Evolutionary conservation across 2,329 filamentous ascomycete genomes (phyloP), one percentile per base, ranked within the genome.

Genomic region (Botryotinia globosa): DNA sequence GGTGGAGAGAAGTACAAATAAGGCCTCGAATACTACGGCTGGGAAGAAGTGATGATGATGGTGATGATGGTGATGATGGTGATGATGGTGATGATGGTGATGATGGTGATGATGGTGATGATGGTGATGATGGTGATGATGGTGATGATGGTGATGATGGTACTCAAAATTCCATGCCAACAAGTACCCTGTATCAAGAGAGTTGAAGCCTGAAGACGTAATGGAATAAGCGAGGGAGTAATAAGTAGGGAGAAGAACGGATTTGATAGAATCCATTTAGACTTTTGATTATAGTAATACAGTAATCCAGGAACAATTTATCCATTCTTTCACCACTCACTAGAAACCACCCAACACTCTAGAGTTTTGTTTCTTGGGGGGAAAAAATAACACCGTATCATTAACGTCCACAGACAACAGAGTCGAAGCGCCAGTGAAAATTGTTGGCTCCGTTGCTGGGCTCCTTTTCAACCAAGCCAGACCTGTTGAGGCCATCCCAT

Each of bases 11-110:
- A 6, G 2, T 8, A 4, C 6, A 7, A 39, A 16, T 0, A 18
- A 39, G 10, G 4, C 1, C 0, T 39, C 12, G 34, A n/a, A 0
- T n/a, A 1, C 25, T 5, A 9, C 22, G 22, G 14, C 8, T 4
- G 34, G 3, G 7, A 4, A 4, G 34, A 61, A 61, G 32, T 3
- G 16, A 14, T 37, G 56, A 59, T 34, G 9, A 39, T 61, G 34
- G 14, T 54, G 4, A 8, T 34, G 8, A 14, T n/a, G 6, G 12
- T 42, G 4, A 8, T 34, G 8, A 14, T n/a, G 6, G 12, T 42
- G 4, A 8, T 34, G 8, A 14, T n/a, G 6, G 12, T 42, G 4
- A 8, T 34, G 8, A 14, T n/a, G 6, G 12, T 42, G 4, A 8
- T 34, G 8, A 14, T n/a, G 6, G 12, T 42, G 4, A 8, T 34